phyloP scores from a whole-genome alignment of 2,329 filamentous ascomycete genomes.

The Ophiocordyceps sinensis region DNA sequence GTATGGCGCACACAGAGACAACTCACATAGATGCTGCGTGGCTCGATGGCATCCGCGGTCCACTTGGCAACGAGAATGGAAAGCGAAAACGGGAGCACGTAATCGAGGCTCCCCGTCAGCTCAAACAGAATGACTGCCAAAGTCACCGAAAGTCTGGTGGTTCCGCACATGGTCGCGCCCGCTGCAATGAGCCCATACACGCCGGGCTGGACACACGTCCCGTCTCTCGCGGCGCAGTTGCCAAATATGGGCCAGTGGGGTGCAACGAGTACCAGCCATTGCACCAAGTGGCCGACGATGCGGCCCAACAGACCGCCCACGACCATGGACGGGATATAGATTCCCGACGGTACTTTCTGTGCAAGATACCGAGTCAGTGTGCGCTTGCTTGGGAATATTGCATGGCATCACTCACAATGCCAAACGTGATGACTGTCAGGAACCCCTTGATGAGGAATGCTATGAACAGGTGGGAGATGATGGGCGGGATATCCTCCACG shows the following conservation, averaged over 20 bases:
- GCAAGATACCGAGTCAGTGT: not conserved
- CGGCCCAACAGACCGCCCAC: conserved; percentile 86
- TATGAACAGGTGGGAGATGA: conserved; percentile 55
- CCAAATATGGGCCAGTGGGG: conserved; percentile 62
- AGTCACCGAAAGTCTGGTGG: conserved; percentile 84
- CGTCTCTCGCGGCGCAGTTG: conserved; percentile 55
- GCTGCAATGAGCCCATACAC: conserved; percentile 92
- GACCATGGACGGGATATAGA: conserved; percentile 98
- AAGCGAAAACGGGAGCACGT: conserved; percentile 87
- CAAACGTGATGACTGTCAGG: conserved; percentile 82
- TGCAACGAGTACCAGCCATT: conserved; percentile 64
- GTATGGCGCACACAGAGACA: not conserved
- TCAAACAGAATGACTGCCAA: conserved; percentile 93
- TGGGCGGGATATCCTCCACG: conserved; percentile 61
- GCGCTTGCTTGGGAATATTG: not conserved
- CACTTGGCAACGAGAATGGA: conserved; percentile 93
- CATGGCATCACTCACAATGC: conserved; percentile 46
- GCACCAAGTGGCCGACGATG: conserved; percentile 71
- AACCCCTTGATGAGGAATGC: conserved; percentile 85
- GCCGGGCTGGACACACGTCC: conserved; percentile 86
- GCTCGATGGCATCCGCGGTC: conserved; percentile 92
- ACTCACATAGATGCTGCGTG: conserved; percentile 76
- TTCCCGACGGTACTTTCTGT: conserved; percentile 82
- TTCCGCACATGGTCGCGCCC: conserved; percentile 94
- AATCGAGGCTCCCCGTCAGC: conserved; percentile 84